Percentiles rank a stretch among this genome's conserved stretches.
Conservation (phyloP, 176 grass and related monocot genomes). For the Eleusine indica region DNA sequence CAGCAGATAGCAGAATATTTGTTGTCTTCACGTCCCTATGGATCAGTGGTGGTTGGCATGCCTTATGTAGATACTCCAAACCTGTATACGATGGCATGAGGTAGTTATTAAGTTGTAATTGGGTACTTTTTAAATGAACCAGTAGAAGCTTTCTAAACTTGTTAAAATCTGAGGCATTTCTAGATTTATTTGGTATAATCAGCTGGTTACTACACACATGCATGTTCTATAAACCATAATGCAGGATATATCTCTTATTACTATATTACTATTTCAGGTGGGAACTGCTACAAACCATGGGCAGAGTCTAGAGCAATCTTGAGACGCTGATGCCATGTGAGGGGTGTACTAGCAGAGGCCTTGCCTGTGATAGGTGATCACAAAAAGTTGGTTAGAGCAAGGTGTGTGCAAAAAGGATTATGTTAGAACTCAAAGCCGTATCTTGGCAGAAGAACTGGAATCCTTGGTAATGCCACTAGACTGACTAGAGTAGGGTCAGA, state of each 20-base stretch:
- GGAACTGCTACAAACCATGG: constrained; percentile 37
- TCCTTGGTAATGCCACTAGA: background rate
- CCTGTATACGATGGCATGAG: constrained; percentile 12
- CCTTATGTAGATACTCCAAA: constrained; percentile 49
- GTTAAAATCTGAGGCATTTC: background rate
- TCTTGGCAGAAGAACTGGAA: background rate
- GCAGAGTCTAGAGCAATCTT: constrained; percentile 60
- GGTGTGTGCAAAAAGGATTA: background rate
- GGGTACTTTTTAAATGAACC: background rate
- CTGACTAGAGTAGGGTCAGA: background rate
- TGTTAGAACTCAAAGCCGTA: background rate
- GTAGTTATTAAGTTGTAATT: background rate
- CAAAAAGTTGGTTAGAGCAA: background rate
- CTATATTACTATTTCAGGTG: constrained; percentile 2
- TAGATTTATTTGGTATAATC: background rate
- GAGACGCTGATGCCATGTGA: constrained; percentile 56
- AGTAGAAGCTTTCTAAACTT: background rate
- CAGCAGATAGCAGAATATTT: constrained; percentile 50
- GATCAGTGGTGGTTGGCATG: constrained; percentile 34
- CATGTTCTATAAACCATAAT: background rate
- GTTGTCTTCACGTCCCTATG: constrained; percentile 60
- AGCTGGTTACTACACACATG: background rate
- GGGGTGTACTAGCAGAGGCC: constrained; percentile 1
- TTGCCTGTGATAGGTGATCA: constrained; percentile 20
- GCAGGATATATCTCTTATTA: background rate